Evolutionary conservation across 2,329 filamentous ascomycete genomes (phyloP).

Genomic region (Aspergillus brasiliensis): DNA sequence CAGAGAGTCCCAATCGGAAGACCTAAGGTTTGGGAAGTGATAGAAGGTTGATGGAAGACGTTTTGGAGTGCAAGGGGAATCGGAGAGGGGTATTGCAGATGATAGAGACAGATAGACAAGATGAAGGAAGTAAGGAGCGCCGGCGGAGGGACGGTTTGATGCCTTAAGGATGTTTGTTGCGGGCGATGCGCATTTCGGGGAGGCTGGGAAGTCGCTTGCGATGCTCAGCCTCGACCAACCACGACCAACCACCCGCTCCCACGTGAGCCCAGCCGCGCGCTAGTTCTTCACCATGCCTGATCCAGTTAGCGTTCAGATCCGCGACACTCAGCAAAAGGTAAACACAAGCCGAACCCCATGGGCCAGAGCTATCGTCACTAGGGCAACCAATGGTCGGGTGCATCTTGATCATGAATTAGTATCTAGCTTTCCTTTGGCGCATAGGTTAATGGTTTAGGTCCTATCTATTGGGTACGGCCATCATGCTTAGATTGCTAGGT

Average conservation of each 20-base stretch:
- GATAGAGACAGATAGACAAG: constrained; percentile 18
- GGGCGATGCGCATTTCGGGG: constrained; percentile 22
- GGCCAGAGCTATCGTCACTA: constrained; percentile 19
- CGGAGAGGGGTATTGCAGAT: constrained; percentile 8
- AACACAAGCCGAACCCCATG: constrained; percentile 23
- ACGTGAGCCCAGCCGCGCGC: constrained; percentile 33
- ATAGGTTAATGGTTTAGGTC: background rate
- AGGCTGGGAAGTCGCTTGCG: constrained; percentile 28
- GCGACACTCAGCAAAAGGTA: constrained; percentile 15
- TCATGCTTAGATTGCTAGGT: too few species aligned
- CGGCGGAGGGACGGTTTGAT: constrained; percentile 22
- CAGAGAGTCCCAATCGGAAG: constrained; percentile 7
- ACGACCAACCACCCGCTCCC: constrained; percentile 20
- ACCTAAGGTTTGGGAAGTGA: background rate
- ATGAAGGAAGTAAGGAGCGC: constrained; percentile 21
- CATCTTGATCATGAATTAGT: too few species aligned
- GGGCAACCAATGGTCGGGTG: constrained; percentile 17
- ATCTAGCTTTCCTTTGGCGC: too few species aligned
- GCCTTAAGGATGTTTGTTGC: constrained; percentile 28
- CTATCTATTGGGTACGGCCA: too few species aligned
- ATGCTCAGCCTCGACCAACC: constrained; percentile 20
- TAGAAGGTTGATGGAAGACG: constrained; percentile 10
- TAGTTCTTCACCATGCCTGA: constrained; percentile 13
- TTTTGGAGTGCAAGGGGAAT: constrained; percentile 16
- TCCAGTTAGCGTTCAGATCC: constrained; percentile 20